Percentiles rank a stretch among this genome's conserved stretches.
Conservation (phyloP, 441 rosid species). For the Eruca vesicaria region DNA sequence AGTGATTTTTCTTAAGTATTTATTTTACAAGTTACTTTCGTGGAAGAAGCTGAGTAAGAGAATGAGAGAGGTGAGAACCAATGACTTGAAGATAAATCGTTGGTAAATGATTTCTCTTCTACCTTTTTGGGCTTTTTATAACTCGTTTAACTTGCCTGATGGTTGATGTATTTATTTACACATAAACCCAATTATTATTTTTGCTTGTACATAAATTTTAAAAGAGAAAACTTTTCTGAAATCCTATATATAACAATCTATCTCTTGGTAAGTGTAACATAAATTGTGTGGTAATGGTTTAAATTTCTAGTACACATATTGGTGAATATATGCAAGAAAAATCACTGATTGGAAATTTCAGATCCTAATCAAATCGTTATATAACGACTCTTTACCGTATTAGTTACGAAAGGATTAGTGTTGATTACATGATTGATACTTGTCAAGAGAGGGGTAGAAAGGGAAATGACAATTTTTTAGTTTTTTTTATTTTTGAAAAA, state of each 20-base stretch:
- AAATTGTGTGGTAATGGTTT: not conserved
- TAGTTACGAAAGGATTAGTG: not conserved
- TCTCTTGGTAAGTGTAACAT: not conserved
- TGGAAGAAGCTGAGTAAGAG: not conserved
- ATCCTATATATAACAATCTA: not conserved
- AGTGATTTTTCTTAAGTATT: not conserved
- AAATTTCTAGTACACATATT: not conserved
- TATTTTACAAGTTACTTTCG: not conserved
- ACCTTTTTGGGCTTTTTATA: conserved; percentile 21
- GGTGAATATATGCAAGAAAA: not conserved
- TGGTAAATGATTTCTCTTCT: conserved; percentile 16
- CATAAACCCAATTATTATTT: not conserved
- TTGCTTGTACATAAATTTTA: not conserved
- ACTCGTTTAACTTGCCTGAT: conserved; percentile 1
- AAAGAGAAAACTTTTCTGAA: not conserved
- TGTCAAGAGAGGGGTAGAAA: not conserved
- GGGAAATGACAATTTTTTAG: conserved; percentile 10
- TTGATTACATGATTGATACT: not conserved
- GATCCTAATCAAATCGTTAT: not conserved
- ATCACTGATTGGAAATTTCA: not conserved
- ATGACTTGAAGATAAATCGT: not conserved
- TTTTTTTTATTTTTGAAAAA: too few species aligned
- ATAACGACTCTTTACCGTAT: not conserved
- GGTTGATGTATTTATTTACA: not conserved
- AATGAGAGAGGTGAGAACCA: conserved; percentile 16